Evolutionary conservation across 192 early-diverging fungal species (phyloP), one percentile per base, ranked within the genome.

Genomic region (Umbelopsis ramanniana): DNA sequence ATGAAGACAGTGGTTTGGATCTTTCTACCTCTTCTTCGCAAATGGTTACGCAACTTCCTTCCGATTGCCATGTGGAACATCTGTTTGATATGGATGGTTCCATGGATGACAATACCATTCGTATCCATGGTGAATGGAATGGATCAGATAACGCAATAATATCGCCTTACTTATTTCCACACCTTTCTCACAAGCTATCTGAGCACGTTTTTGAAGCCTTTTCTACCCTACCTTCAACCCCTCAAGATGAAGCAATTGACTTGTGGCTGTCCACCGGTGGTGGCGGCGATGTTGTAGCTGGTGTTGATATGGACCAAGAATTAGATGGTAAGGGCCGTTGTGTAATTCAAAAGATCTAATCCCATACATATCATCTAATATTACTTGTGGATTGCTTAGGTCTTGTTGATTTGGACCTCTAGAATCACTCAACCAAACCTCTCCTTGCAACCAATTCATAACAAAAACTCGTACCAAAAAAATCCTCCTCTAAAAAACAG

Each of bases 51-150:
- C 57, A 63, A 63, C 57, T 63, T 14, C 57, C 57, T 19, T 63
- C 57, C 6, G 57, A 63, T 37, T 63, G 57, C 33, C 57, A 63
- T 37, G 33, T 63, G 5, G 57, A 63, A 35, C 57, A 63, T 63
- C 57, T 63, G 57, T 63, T 63, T 63, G 57, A 63, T 63, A 63
- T 63, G 26, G 57, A 63, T 63, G 33, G 29, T 35, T 35, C 29
- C 12, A 63, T 63, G 57, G 57, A 63, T 63, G 57, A 63, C 17
- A 29, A 63, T 29, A 63, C 57, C 23, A 35, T 63, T n/a, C 33
- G 26, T 17, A 63, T 63, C 17, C 26, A 26, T 17, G 15, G 57
- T n/a, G 57, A 63, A 37, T 63, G 57, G 57, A 63, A 22, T 37
- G 33, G 57, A 29, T 63, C 57, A 12, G 57, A 63, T 0, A 63